Evolutionary conservation across 306 rosid species (phyloP), one percentile per base, ranked within the genome.

Genomic region (Citrullus colocynthis): DNA sequence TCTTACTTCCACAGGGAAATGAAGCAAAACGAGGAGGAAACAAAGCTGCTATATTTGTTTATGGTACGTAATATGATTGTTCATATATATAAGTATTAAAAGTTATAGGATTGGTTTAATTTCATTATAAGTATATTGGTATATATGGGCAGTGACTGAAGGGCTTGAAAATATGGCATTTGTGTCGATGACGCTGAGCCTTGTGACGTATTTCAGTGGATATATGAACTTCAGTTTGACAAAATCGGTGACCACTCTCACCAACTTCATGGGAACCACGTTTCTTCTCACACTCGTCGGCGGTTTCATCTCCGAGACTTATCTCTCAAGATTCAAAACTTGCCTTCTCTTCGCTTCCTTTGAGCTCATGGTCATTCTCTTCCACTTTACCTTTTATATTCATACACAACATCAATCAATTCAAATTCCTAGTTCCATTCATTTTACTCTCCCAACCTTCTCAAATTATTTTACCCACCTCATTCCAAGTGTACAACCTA

Each of bases 141-240:
- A 32, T 32, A 32, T 32, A 24, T 24, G 28, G 36, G 86, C 87
- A 93, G 95, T 86, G 45, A 88, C 82, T 80, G 93, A 89, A 83
- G 97, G 98, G 64, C 81, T 93, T 3, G 97, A 93, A 79, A 91
- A 88, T 86, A 87, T 93, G 98, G 91, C 98, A 4, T 90, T 88
- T 32, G 70, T 93, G 30, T 81, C 96, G 7, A 81, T 34, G 63
- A 92, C 89, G 12, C 63, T 93, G 70, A 91, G 91, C 84, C 79
- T 93, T 12, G 88, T 91, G 71, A 91, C 93, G 6, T 93, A 93
- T 76, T 91, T 93, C 87, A 80, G 74, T 70, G 90, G 91, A 9
- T 84, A 85, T 70, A 93, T 93, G 97, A 89, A 93, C 87, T 85
- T 91, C 77, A 79, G 84, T 86, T 70, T 91, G 65, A 87, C 97